Base-by-base conservation (phyloP, 1,139 yeast species). In the Wickerhamiella pararugosa region DNA sequence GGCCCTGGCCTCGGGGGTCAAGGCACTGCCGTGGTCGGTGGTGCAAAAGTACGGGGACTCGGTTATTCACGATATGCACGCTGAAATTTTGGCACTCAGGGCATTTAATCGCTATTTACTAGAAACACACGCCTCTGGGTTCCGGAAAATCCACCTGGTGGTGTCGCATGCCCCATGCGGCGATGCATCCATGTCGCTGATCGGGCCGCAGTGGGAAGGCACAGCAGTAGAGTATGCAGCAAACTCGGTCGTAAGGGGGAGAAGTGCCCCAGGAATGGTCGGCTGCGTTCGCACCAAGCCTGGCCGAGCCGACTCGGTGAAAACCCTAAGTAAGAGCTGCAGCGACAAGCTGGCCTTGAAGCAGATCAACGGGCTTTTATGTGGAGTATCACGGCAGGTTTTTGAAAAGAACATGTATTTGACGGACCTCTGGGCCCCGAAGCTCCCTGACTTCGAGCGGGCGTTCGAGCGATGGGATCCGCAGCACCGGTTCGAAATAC, bases 121-220 rank as follows among this genome's bases (percentile, higher is more conserved):
- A 7, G 56, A 61, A 7, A 70, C 70, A 39, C 11, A 29, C 33
- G 25, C 32, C 34, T 25, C 10, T 9, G 34, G 21, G 15, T 10
- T 32, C 29, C 8, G n/a, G 11, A 7, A 21, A 1, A 36, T 49
- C 4, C 79, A 75, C 0, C 54, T 87, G 45, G 81, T 78, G 49
- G 65, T 83, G 1, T 77, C 92, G 5, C 93, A 82, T 49, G 70
- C 82, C 0, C 97, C 97, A 0, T 87, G 98, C 64, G 98, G 98
- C 1, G 97, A 87, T 57, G 78, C 84, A 0, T 79, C 93, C 6
- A 71, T 84, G 75, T 68, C 66, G 28, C 47, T 56, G 5, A 42
- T 54, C 3, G 44, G 50, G 5, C 2, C 33, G 26, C 38, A 31
- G 15, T 54, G 59, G 59, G 43, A 45, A 1, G 58, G 66, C 61